Base-by-base conservation (phyloP, 805 yeast species). In the Metschnikowia lunata region DNA sequence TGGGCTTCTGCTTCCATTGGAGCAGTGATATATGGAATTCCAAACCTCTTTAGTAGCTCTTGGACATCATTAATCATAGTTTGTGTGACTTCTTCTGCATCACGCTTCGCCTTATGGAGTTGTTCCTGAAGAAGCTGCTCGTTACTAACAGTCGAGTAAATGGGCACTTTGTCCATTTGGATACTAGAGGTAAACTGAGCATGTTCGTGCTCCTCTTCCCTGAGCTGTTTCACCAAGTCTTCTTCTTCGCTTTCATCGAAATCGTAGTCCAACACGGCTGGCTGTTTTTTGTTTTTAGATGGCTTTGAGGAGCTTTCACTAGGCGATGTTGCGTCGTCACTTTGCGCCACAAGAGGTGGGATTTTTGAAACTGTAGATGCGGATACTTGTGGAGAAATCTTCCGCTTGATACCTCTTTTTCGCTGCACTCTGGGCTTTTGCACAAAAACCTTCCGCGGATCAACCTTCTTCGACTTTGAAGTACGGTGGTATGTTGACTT, bases 1-100 rank as follows among this genome's bases (percentile, higher is more conserved):
- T 93, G 99, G 0, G 99, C 98, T 66, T 93, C 99, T 1, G 99
- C 99, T 64, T 93, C 99, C 90, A 88, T 88, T 1, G 99, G 99
- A 0, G 99, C 97, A 0, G 96, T 87, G 8, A 93, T 76, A 53
- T 80, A 93, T 0, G 99, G 99, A 5, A 93, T 85, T 1, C 99
- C 99, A 71, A 93, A 93, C 42, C 91, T 66, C 27, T 85, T 77
- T 8, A 93, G 69, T 34, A 93, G 69, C 50, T 89, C 96, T 64
- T 93, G 97, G 14, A 95, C 93, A 59, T 93, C 98, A 32, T 74
- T 72, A 23, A 91, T 77, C 97, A 93, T 93, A 1, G 78, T 78
- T 7, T 78, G 76, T 0, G 96, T 85, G 0, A 91, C 97, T 54
- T 86, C 95, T 58, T 93, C 98, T 0, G 97, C 79, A 61, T 91